Evolutionary conservation across 169 alveolate species (phyloP).

Genomic region (Babesia ovata): DNA sequence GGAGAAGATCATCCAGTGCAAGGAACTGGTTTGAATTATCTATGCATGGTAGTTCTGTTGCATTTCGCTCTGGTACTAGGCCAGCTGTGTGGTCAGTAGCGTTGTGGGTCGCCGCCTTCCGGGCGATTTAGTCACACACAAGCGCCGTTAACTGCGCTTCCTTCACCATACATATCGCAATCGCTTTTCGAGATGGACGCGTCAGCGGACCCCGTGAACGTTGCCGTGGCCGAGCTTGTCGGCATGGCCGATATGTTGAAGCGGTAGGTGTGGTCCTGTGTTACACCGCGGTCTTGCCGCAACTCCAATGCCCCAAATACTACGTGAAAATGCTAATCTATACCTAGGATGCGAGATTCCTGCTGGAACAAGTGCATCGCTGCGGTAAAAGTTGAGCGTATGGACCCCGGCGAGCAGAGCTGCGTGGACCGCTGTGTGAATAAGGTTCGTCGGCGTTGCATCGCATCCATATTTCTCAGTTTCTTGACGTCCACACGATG

Average conservation of each 20-base stretch:
- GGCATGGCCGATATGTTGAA: slow-evolving; percentile 83
- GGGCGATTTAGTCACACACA: not conserved
- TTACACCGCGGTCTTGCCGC: not conserved
- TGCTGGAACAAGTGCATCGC: slow-evolving; percentile 82
- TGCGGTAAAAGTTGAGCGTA: slow-evolving; percentile 64
- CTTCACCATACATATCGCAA: slow-evolving; percentile 4
- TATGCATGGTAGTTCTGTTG: not conserved
- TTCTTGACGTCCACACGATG: slow-evolving; percentile 61
- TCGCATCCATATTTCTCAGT: slow-evolving; percentile 18
- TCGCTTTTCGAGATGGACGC: slow-evolving; percentile 18
- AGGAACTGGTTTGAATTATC: slow-evolving; percentile 68
- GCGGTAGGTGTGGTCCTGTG: slow-evolving; percentile 34
- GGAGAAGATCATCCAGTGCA: slow-evolving; percentile 87
- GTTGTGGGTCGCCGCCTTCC: not conserved
- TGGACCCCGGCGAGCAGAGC: slow-evolving; percentile 79
- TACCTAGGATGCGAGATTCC: slow-evolving; percentile 73
- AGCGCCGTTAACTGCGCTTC: not conserved
- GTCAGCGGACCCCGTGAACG: slow-evolving; percentile 69
- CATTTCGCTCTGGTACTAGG: not conserved
- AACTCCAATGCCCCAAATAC: not conserved
- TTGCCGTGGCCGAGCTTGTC: slow-evolving; percentile 78
- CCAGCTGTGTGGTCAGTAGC: not conserved
- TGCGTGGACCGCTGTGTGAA: slow-evolving; percentile 81
- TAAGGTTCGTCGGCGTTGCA: slow-evolving; percentile 51
- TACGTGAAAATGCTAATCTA: not conserved